A percentile compares a stretch with the other conserved stretches of the same genome.
These are phyloP conservation scores for Gynandropsis gynandra DNA, from an alignment of 345 rosid genomes.

Conservation along the genomic window DNA sequence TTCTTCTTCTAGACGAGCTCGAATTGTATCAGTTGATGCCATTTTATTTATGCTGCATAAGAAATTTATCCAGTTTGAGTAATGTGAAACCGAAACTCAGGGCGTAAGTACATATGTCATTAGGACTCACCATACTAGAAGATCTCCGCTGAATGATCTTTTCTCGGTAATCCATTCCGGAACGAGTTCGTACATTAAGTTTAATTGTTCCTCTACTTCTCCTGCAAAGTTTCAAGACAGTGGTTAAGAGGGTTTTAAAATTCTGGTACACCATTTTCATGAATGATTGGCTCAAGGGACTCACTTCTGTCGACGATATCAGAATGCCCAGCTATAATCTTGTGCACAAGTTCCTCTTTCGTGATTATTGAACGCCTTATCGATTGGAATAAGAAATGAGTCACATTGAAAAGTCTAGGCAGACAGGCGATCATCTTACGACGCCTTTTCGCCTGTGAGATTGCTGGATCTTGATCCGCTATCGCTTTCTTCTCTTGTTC, in stretches of 20 bases:
- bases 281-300: not conserved
- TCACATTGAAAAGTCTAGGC: constrained; percentile 69
- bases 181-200: constrained; percentile 58
- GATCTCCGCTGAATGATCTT: constrained; percentile 51
- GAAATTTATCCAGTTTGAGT: not conserved
- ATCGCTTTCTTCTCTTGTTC: constrained; percentile 60
- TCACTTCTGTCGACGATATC: constrained; percentile 75
- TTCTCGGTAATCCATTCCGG: constrained; percentile 88
- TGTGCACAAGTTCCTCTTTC: constrained; percentile 69
- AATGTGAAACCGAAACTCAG: not conserved
- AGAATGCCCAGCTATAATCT: constrained; percentile 42
- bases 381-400: constrained; percentile 63
- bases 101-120: not conserved
- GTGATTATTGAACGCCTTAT: constrained; percentile 58
- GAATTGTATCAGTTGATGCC: constrained; percentile 39
- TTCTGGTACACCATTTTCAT: not conserved
- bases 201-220: constrained; percentile 77
- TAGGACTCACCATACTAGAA: constrained; percentile 54
- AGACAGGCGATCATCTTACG: constrained; percentile 53
- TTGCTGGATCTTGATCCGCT: constrained; percentile 70
- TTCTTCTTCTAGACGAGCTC: constrained; percentile 43
- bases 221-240: constrained; percentile 27
- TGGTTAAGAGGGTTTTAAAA: constrained; percentile 5
- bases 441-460: constrained; percentile 73
- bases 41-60: constrained; percentile 55